phyloP scores from a whole-genome alignment of 2,329 filamentous ascomycete genomes.

The Tolypocladium sp. region DNA sequence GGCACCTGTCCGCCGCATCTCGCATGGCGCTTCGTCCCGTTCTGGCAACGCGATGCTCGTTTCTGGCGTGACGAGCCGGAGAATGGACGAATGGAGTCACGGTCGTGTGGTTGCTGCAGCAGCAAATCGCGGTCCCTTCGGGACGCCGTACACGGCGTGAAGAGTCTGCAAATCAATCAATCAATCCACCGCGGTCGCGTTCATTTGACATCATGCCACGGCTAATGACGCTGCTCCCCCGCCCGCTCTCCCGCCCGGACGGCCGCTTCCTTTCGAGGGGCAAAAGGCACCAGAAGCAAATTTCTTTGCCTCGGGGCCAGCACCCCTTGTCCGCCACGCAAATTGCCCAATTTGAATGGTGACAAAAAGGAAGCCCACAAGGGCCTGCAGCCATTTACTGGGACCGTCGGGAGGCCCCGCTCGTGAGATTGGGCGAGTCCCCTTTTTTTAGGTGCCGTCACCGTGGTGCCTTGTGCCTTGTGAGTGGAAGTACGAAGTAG shows the following conservation, averaged over 20 bases:
- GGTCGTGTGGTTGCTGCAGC: neutral
- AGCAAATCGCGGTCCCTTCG: neutral
- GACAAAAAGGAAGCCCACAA: constrained; percentile 1
- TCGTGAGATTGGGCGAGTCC: constrained; percentile 6
- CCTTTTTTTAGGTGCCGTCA: constrained; percentile 3
- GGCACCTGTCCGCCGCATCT: constrained; percentile 5
- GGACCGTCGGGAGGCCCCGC: constrained; percentile 7
- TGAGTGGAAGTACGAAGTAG: neutral
- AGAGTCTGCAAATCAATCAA: neutral
- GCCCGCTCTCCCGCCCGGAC: neutral
- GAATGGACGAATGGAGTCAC: neutral
- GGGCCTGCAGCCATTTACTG: constrained; percentile 4
- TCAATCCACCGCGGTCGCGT: neutral
- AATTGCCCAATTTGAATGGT: constrained; percentile 15
- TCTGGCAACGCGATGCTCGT: neutral
- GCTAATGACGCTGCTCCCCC: neutral
- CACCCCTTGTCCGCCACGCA: constrained; percentile 7
- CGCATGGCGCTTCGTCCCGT: neutral
- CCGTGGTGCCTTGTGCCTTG: neutral
- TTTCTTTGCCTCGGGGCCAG: neutral
- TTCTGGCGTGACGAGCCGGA: neutral
- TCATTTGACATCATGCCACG: neutral
- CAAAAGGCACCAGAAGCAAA: neutral
- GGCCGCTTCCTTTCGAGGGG: neutral
- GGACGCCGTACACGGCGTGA: neutral